Conservation (phyloP, 768 basidiomycete genomes). For the Symmetrospora coprosmae region DNA sequence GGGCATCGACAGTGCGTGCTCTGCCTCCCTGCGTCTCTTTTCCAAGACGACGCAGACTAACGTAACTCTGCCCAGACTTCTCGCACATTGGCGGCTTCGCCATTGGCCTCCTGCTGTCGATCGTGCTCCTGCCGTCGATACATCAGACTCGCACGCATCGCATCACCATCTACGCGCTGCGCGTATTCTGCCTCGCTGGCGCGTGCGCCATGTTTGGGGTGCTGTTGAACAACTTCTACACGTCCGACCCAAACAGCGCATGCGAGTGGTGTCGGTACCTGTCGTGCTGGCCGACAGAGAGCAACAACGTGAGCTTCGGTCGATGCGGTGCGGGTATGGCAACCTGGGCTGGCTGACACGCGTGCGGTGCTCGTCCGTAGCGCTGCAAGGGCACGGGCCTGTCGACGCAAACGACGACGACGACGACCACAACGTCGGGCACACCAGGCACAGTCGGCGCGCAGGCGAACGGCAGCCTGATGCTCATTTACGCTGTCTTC, state of each 20-base stretch:
- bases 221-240: conserved; percentile 77
- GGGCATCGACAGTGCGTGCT: no score
- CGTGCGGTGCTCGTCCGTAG: no score
- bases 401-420: not conserved
- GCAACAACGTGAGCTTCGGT: conserved; percentile 32
- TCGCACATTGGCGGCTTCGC: conserved; percentile 77
- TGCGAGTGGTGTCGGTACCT: conserved; percentile 42
- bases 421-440: not conserved
- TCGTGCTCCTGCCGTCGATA: conserved; percentile 77
- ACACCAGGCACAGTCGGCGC: conserved; percentile 2
- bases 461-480: not conserved
- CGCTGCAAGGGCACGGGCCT: conserved; percentile 18
- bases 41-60: not conserved
- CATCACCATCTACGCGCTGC: conserved; percentile 55
- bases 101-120: conserved; percentile 54
- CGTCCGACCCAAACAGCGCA: conserved; percentile 69
- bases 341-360: not conserved
- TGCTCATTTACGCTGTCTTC: not conserved
- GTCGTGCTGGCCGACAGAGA: conserved; percentile 66
- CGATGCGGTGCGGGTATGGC: not conserved
- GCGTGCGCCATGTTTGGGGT: conserved; percentile 68
- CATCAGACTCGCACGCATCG: conserved; percentile 57
- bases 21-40: not conserved
- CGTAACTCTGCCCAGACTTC: conserved; percentile 43
- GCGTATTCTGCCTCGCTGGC: conserved; percentile 59